Evolutionary conservation across 495 filamentous ascomycete species (phyloP).

Genomic region (Annulohypoxylon maeteangense): DNA sequence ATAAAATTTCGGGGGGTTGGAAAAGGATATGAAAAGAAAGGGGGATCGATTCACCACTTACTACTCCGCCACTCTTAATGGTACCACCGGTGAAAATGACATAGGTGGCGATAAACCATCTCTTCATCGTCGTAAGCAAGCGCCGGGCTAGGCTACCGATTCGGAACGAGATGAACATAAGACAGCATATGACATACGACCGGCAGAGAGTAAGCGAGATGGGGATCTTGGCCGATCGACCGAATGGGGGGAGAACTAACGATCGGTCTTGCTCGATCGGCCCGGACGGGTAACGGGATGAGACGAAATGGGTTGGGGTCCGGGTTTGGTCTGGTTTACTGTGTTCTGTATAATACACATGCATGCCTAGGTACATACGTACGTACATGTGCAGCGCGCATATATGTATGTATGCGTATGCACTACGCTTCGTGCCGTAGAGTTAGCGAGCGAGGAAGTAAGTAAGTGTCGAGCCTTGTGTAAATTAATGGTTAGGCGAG

Average conservation of each 20-base stretch:
- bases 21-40: background rate
- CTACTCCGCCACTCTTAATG: background rate
- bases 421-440: background rate
- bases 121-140: no score
- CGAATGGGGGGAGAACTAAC: background rate
- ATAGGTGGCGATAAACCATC: background rate
- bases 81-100: background rate
- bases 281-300: background rate
- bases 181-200: background rate
- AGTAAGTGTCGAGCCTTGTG: background rate
- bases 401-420: background rate
- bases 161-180: background rate
- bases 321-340: background rate
- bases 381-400: background rate
- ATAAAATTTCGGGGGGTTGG: background rate
- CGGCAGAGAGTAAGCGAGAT: background rate
- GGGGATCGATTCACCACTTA: background rate
- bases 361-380: background rate
- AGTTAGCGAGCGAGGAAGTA: no score
- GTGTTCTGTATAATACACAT: conserved; percentile 1
- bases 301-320: background rate
- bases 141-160: background rate
- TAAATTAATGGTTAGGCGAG: conserved; percentile 7
- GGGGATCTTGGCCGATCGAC: background rate
- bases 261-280: background rate